phyloP scores from a whole-genome alignment of 352 stramenopile species.

The Pseudoperonospora humuli region DNA sequence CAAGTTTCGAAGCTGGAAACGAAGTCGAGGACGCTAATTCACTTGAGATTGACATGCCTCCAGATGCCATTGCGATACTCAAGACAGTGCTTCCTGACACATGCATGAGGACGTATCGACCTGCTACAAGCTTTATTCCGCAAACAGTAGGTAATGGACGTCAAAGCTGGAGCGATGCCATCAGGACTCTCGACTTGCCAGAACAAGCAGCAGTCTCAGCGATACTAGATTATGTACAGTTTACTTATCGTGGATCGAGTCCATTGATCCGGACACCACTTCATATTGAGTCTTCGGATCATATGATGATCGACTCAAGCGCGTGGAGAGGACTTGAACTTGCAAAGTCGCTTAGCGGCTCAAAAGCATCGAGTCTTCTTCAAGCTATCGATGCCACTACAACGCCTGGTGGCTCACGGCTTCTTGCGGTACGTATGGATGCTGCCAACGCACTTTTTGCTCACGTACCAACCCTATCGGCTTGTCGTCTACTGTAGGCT shows the following conservation, averaged over 20 bases:
- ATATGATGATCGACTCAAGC: slow-evolving; percentile 77
- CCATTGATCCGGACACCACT: slow-evolving; percentile 33
- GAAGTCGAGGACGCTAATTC: background rate
- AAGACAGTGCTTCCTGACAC: slow-evolving; percentile 33
- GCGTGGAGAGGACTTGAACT: slow-evolving; percentile 67
- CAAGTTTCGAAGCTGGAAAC: slow-evolving; percentile 7
- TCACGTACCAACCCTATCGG: background rate
- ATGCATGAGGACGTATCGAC: slow-evolving; percentile 61
- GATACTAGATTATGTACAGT: slow-evolving; percentile 61
- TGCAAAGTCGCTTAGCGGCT: slow-evolving; percentile 46
- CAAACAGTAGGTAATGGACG: background rate
- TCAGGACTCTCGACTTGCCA: slow-evolving; percentile 12
- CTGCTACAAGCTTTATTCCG: slow-evolving; percentile 18
- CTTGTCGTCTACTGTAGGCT: slow-evolving; percentile 20
- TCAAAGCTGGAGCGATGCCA: background rate
- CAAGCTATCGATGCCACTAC: slow-evolving; percentile 58
- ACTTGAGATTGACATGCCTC: background rate
- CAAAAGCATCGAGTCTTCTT: slow-evolving; percentile 55
- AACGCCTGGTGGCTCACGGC: slow-evolving; percentile 50
- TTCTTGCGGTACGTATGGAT: slow-evolving; percentile 38
- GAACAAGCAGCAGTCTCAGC: slow-evolving; percentile 40
- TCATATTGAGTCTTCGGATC: slow-evolving; percentile 55
- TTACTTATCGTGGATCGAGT: slow-evolving; percentile 39
- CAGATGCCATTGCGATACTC: slow-evolving; percentile 22
- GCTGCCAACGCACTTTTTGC: slow-evolving; percentile 1